A percentile compares a stretch with the other conserved stretches of the same genome.
Evolutionary conservation across 2,329 filamentous ascomycete genomes (phyloP).

Genomic region (Penicillium glabrum): DNA sequence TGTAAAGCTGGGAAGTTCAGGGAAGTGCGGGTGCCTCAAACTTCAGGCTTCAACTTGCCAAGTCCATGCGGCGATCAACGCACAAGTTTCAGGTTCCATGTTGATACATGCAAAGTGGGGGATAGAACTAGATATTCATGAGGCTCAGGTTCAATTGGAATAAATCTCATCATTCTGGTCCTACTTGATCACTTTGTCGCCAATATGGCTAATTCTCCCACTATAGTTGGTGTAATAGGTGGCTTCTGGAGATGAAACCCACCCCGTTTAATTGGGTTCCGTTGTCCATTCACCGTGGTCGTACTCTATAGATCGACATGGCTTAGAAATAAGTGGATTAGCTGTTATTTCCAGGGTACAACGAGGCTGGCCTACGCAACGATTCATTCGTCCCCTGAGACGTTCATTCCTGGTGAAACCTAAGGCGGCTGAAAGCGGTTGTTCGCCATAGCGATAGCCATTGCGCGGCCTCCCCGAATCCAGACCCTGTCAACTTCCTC

Average conservation of each 20-base stretch:
- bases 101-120: neutral
- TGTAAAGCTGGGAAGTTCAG: slow-evolving; percentile 19
- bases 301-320: neutral
- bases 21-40: slow-evolving; percentile 17
- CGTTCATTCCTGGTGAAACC: slow-evolving; percentile 16
- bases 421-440: slow-evolving; percentile 22
- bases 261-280: neutral
- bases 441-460: slow-evolving; percentile 12
- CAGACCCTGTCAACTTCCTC: slow-evolving; percentile 1
- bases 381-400: neutral
- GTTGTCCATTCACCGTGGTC: neutral
- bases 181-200: neutral
- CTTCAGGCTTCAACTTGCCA: slow-evolving; percentile 11
- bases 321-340: neutral
- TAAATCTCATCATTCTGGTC: neutral
- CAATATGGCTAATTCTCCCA: neutral
- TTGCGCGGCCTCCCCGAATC: slow-evolving; percentile 21
- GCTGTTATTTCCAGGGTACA: neutral
- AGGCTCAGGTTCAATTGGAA: neutral
- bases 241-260: neutral
- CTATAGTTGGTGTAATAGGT: neutral
- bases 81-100: neutral
- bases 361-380: neutral
- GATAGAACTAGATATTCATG: neutral
- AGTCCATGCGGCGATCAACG: neutral